phyloP scores from a whole-genome alignment of 352 stramenopile species.

The Globisporangium barbulae region DNA sequence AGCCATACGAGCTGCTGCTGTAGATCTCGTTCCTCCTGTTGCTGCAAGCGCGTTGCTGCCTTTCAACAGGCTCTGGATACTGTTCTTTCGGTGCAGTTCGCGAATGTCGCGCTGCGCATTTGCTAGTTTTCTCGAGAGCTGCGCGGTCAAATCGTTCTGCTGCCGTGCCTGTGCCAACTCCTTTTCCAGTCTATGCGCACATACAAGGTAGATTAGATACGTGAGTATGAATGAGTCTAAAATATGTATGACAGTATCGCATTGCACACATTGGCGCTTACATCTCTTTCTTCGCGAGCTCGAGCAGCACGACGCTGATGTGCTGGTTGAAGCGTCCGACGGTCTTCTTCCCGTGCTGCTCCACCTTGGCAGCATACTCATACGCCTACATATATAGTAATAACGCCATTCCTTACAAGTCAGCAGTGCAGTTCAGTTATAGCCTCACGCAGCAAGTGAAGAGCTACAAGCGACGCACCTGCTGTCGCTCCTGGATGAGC shows the following conservation, averaged over 20 bases:
- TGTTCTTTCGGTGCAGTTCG: slow-evolving; percentile 60
- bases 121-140: slow-evolving; percentile 66
- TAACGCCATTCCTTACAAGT: not conserved
- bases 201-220: not conserved
- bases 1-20: not conserved
- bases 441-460: not conserved
- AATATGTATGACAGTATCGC: not conserved
- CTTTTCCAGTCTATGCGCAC: slow-evolving; percentile 46
- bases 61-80: slow-evolving; percentile 66
- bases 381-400: slow-evolving; percentile 36
- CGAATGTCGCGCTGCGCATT: slow-evolving; percentile 72
- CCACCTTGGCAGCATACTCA: slow-evolving; percentile 45
- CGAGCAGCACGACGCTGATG: slow-evolving; percentile 42
- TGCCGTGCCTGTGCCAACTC: slow-evolving; percentile 54
- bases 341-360: slow-evolving; percentile 43
- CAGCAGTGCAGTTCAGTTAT: not conserved
- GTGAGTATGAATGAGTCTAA: not conserved
- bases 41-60: slow-evolving; percentile 22
- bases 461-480: slow-evolving; percentile 25
- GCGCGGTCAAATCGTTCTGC: slow-evolving; percentile 43
- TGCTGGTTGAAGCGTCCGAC: slow-evolving; percentile 46
- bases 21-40: not conserved
- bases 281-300: slow-evolving; percentile 67
- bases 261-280: slow-evolving; percentile 14
- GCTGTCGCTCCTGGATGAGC: slow-evolving; percentile 55